Percentiles rank a stretch among this genome's conserved stretches.
Evolutionary conservation across 768 basidiomycete genomes (phyloP).

Genomic region (Candolleomyces aberdarensis): DNA sequence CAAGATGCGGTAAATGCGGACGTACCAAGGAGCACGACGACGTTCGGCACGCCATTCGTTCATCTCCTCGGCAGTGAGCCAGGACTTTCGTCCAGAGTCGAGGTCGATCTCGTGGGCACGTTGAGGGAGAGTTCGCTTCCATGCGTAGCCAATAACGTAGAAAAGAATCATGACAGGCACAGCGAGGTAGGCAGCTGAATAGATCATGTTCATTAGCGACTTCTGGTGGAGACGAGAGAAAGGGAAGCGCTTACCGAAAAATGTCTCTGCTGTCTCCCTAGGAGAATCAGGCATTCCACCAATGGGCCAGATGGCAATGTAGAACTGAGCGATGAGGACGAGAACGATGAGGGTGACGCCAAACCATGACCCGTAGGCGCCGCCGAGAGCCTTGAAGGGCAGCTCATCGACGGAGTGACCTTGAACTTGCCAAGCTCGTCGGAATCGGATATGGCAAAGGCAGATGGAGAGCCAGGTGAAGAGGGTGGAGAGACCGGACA

Average conservation of each 20-base stretch:
- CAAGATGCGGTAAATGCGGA: slow-evolving; percentile 36
- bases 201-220: not conserved
- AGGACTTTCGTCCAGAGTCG: slow-evolving; percentile 44
- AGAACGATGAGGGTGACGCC: slow-evolving; percentile 38
- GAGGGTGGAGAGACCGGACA: slow-evolving; percentile 45
- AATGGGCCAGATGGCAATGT: slow-evolving; percentile 40
- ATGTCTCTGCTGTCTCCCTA: slow-evolving; percentile 25
- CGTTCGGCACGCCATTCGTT: slow-evolving; percentile 39
- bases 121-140: slow-evolving; percentile 39
- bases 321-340: slow-evolving; percentile 45
- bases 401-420: slow-evolving; percentile 45
- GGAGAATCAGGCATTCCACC: slow-evolving; percentile 27
- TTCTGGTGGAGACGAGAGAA: not conserved
- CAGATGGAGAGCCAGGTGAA: slow-evolving; percentile 46
- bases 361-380: slow-evolving; percentile 43
- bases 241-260: slow-evolving; percentile 32
- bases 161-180: slow-evolving; percentile 38
- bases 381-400: slow-evolving; percentile 42
- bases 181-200: slow-evolving; percentile 36
- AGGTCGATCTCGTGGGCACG: slow-evolving; percentile 38
- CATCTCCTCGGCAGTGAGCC: slow-evolving; percentile 45
- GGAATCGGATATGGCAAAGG: slow-evolving; percentile 48
- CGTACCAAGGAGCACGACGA: slow-evolving; percentile 28
- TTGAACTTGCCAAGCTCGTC: slow-evolving; percentile 40
- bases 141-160: slow-evolving; percentile 34